Evolutionary conservation across 176 grass and related monocot species (phyloP), one percentile per base, ranked within the genome.

Genomic region (Hordeum marinum): DNA sequence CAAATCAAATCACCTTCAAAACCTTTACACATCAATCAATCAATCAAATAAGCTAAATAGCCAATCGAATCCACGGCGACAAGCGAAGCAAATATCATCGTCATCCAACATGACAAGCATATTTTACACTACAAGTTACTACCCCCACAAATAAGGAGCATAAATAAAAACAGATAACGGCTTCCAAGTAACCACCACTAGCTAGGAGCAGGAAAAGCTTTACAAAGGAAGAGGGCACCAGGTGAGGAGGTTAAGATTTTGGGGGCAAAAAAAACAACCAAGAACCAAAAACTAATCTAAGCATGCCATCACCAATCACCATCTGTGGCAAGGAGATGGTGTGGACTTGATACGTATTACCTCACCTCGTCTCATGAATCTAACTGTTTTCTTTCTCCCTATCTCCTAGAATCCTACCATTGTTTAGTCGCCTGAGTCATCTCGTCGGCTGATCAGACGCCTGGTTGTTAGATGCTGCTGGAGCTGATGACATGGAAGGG

Each of bases 401-500:
- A 88, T 81, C 89, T 91, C 81, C 89, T 91, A 91, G 63, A 2
- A 13, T 87, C 85, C 89, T 90, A 90, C 85, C 75, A 84, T 68
- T 65, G 76, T 87, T 81, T 81, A 50, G 29, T 13, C 29, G 17
- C 29, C 0, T 21, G 41, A 82, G 81, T 94, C 91, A 99, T 88
- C 95, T 94, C 9, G 78, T 54, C 34, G 84, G 80, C 69, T 91
- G 92, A 57, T 99, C 94, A 54, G 94, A 90, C 25, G 85, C 63
- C 90, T 94, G 97, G 80, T 88, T 87, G 67, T 81, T 92, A 62
- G 82, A 87, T 70, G 77, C 78, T 15, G 88, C 77, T 1, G 82
- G 86, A 6, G 76, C 86, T 24, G 97, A 90, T 58, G 97, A 71
- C 27, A 87, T 91, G 3, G 83, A 55, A 2, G 71, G 90, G 40